Evolutionary conservation across 2,329 filamentous ascomycete species (phyloP).

Genomic region (Aspergillus alliaceus): DNA sequence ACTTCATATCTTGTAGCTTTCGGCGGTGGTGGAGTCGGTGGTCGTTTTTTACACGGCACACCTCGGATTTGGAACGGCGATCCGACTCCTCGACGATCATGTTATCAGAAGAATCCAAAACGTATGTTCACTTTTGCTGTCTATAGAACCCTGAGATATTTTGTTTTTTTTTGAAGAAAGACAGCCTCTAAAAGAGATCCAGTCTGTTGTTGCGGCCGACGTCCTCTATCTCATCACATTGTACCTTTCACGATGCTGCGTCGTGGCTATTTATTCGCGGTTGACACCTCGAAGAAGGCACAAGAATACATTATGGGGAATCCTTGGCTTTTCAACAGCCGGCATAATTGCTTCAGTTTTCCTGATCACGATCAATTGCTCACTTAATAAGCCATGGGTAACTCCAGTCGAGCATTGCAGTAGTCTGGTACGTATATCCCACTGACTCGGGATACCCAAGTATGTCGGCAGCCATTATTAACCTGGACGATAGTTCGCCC

Average conservation of each 20-base stretch:
- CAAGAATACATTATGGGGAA: conserved; percentile 20
- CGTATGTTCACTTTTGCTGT: neutral
- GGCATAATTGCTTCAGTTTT: neutral
- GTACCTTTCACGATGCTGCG: conserved; percentile 29
- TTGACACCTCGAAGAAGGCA: conserved; percentile 39
- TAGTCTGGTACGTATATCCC: neutral
- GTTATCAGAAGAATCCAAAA: conserved; percentile 8
- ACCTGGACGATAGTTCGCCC: conserved; percentile 8
- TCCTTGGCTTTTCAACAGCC: conserved; percentile 28
- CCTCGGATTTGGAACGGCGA: conserved; percentile 22
- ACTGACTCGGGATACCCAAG: neutral
- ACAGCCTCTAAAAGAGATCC: neutral
- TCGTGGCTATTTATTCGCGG: conserved; percentile 26
- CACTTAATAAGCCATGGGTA: conserved; percentile 4
- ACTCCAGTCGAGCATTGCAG: conserved; percentile 1
- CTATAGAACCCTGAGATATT: neutral
- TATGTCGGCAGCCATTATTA: too few relatives aligned
- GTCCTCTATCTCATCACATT: conserved; percentile 41
- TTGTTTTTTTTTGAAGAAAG: too few relatives aligned
- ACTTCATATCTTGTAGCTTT: conserved; percentile 7
- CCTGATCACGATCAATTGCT: neutral
- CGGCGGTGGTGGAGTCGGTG: conserved; percentile 19
- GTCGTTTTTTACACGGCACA: conserved; percentile 20
- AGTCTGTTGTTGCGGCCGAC: conserved; percentile 28
- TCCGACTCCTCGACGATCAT: conserved; percentile 11